Evolutionary conservation across 2,329 filamentous ascomycete genomes (phyloP), one percentile per base, ranked within the genome.

Genomic region (Colletotrichum agaves): DNA sequence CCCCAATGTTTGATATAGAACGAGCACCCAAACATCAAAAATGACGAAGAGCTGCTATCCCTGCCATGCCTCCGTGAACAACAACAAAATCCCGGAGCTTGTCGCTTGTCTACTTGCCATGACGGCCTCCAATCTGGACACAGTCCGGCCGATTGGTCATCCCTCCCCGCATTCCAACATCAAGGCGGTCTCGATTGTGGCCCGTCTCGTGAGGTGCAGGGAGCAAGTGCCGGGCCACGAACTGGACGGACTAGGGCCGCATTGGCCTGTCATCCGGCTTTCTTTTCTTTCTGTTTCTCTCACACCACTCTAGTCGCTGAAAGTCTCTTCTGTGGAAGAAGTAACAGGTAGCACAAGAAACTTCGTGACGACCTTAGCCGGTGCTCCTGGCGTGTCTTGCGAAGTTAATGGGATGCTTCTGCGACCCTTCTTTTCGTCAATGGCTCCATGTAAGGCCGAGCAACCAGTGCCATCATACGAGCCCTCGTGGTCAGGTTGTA

Each of bases 21-120:
- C n/a, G n/a, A n/a, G 33, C 46, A 47, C 15, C 27, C 10, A 39
- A 41, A 55, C n/a, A 15, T 35, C 37, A 17, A 5, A 46, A 59
- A 19, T 67, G 64, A 64, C 53, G 64, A 47, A 67, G 55, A 64
- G 41, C 47, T 41, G 19, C 23, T 17, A 67, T 65, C 65, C 65
- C 65, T 67, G 61, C 61, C 41, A 41, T 63, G 41, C 50, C 59
- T n/a, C 35, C n/a, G 23, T 63, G 39, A 37, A 53, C 15, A 41
- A 13, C 65, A 21, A 55, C 53, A 35, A 61, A 44, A 52, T 33
- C 33, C 41, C 35, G n/a, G 41, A 55, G 56, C 61, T 46, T 27
- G 35, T 39, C 63, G 41, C 8, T 7, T 37, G 49, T 23, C 43
- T n/a, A 19, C 21, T 15, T 35, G 27, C n/a, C 39, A 35, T 19